A percentile compares a stretch with the other conserved stretches of the same genome.
These are phyloP conservation scores for Puccinellia tenuiflora DNA, from an alignment of 176 grass and related monocot species.

Conservation along the genomic window DNA sequence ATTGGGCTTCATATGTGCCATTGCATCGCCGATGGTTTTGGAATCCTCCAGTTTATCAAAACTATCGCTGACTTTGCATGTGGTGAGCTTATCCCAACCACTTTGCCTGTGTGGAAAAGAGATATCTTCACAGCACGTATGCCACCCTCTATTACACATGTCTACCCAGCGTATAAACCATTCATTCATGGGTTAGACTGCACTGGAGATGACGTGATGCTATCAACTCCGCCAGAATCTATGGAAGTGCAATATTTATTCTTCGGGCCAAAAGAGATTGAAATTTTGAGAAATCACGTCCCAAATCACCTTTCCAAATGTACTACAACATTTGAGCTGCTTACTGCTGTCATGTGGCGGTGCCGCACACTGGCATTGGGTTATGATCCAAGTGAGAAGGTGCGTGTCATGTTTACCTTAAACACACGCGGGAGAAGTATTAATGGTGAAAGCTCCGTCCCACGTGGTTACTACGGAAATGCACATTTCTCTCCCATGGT, in stretches of 20 bases:
- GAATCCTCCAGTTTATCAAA: conserved; percentile 5
- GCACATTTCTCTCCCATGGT: conserved; percentile 13
- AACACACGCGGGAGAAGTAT: neutral
- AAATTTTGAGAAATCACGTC: neutral
- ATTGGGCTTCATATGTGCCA: conserved; percentile 6
- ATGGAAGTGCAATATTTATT: conserved; percentile 9
- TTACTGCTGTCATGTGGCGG: neutral
- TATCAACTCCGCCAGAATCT: neutral
- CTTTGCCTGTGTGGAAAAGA: neutral
- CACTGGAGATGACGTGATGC: neutral
- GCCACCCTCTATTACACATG: neutral
- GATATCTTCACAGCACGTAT: neutral
- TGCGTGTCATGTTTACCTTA: neutral
- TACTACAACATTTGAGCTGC: neutral
- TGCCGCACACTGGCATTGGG: neutral
- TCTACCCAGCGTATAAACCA: neutral
- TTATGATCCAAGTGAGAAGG: neutral
- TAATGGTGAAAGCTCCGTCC: neutral
- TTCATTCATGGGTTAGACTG: neutral
- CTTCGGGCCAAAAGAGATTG: neutral
- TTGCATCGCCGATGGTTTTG: neutral
- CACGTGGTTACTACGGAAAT: neutral
- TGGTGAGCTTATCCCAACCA: neutral
- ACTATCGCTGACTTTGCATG: neutral
- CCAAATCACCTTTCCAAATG: neutral